phyloP scores from a whole-genome alignment of 192 early-diverging fungal species.

The Allomyces macrogynus region DNA sequence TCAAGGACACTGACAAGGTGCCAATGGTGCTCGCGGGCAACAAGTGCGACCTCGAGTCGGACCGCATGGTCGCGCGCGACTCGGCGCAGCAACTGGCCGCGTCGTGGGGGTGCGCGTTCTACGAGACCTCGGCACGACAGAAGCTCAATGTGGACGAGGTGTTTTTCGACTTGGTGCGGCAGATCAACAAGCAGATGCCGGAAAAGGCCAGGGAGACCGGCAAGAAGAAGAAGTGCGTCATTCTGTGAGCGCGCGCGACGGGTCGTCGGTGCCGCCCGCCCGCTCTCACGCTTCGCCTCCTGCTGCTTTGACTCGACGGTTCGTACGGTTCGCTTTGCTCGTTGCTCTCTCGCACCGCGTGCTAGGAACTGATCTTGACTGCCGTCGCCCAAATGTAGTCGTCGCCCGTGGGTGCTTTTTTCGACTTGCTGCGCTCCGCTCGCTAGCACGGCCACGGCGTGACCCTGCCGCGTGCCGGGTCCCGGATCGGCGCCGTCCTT shows the following conservation, averaged over 20 bases:
- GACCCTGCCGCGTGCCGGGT: too few species aligned
- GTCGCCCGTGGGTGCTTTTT: too few species aligned
- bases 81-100: conserved; percentile 43
- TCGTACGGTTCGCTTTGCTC: too few species aligned
- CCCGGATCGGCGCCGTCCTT: too few species aligned
- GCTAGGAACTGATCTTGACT: too few species aligned
- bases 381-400: too few species aligned
- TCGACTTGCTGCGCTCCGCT: too few species aligned
- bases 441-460: too few species aligned
- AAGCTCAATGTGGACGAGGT: conserved; percentile 82
- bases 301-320: too few species aligned
- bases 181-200: conserved; percentile 67
- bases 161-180: conserved; percentile 75
- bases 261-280: too few species aligned
- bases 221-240: conserved; percentile 22
- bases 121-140: conserved; percentile 70
- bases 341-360: too few species aligned
- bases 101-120: conserved; percentile 49
- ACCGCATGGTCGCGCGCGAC: conserved; percentile 27
- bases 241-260: conserved; percentile 8
- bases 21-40: conserved; percentile 41
- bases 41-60: conserved; percentile 44
- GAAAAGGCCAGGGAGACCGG: conserved; percentile 28
- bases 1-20: conserved; percentile 42
- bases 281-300: too few species aligned